A percentile compares a stretch with the other conserved stretches of the same genome.
These are phyloP conservation scores for Harringtonia aguacate DNA, from an alignment of 2,329 filamentous ascomycete genomes.

Conservation along the genomic window DNA sequence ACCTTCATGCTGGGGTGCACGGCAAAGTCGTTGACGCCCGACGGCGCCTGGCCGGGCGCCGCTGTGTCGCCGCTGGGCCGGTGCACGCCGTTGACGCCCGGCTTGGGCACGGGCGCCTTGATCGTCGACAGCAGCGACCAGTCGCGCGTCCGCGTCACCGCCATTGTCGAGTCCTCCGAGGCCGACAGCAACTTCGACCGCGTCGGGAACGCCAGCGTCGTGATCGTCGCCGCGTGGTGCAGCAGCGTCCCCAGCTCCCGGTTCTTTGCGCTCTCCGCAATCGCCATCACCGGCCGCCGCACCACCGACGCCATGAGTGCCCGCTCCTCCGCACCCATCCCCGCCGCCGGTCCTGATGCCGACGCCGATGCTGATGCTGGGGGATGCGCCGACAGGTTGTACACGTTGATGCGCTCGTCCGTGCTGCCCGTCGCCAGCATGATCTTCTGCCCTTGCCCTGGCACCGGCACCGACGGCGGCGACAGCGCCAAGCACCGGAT, in stretches of 20 bases:
- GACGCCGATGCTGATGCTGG: slow-evolving; percentile 41
- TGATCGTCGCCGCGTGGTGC: slow-evolving; percentile 78
- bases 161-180: slow-evolving; percentile 84
- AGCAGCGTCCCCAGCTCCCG: slow-evolving; percentile 77
- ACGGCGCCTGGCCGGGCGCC: slow-evolving; percentile 65
- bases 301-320: slow-evolving; percentile 55
- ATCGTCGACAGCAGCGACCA: slow-evolving; percentile 82
- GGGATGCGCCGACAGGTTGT: slow-evolving; percentile 68
- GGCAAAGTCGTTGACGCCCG: slow-evolving; percentile 90
- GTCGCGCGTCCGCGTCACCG: slow-evolving; percentile 77
- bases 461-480: slow-evolving; percentile 51
- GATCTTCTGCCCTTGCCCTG: slow-evolving; percentile 64
- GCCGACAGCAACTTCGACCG: slow-evolving; percentile 80
- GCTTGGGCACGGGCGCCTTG: slow-evolving; percentile 77
- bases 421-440: slow-evolving; percentile 85
- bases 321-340: slow-evolving; percentile 22
- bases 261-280: slow-evolving; percentile 78
- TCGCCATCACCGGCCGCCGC: slow-evolving; percentile 44
- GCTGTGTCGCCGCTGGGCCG: slow-evolving; percentile 86
- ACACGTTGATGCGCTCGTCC: slow-evolving; percentile 92
- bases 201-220: slow-evolving; percentile 69
- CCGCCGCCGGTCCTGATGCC: slow-evolving; percentile 21
- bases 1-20: slow-evolving; percentile 95
- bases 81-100: slow-evolving; percentile 36
- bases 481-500: slow-evolving; percentile 85